Conservation (phyloP, 2,329 filamentous ascomycete species). For the Pyrenophora seminiperda region DNA sequence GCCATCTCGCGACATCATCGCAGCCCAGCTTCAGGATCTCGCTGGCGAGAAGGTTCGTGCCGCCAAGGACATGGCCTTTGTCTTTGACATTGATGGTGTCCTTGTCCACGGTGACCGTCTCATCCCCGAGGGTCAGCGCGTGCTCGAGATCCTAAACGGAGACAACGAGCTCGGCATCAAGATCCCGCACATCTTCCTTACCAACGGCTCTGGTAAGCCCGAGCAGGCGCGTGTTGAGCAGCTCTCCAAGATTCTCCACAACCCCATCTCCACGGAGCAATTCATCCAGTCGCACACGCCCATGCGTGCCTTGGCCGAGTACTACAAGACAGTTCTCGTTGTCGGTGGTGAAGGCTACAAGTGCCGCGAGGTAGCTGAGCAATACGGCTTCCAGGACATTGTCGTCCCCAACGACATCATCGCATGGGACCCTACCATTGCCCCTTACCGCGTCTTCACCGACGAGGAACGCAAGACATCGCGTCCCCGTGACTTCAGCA, state of each 20-base stretch:
- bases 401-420: slow-evolving; percentile 75
- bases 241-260: slow-evolving; percentile 68
- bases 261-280: slow-evolving; percentile 70
- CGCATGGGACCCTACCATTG: slow-evolving; percentile 70
- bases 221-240: slow-evolving; percentile 69
- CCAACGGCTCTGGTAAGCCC: slow-evolving; percentile 75
- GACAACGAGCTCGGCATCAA: slow-evolving; percentile 79
- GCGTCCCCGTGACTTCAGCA: slow-evolving; percentile 71
- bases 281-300: slow-evolving; percentile 80
- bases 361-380: slow-evolving; percentile 73
- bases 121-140: slow-evolving; percentile 69
- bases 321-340: slow-evolving; percentile 77
- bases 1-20: slow-evolving; percentile 69
- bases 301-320: slow-evolving; percentile 76
- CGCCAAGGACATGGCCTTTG: slow-evolving; percentile 81
- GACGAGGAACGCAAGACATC: slow-evolving; percentile 70
- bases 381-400: slow-evolving; percentile 75
- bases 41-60: slow-evolving; percentile 67
- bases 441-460: slow-evolving; percentile 71
- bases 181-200: slow-evolving; percentile 76
- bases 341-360: slow-evolving; percentile 77
- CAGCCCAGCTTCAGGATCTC: slow-evolving; percentile 72
- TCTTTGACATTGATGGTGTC: slow-evolving; percentile 79
- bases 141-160: slow-evolving; percentile 73
- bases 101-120: slow-evolving; percentile 73